phyloP scores from a whole-genome alignment of 169 alveolate genomes.

The Amoebophrya sp. region DNA sequence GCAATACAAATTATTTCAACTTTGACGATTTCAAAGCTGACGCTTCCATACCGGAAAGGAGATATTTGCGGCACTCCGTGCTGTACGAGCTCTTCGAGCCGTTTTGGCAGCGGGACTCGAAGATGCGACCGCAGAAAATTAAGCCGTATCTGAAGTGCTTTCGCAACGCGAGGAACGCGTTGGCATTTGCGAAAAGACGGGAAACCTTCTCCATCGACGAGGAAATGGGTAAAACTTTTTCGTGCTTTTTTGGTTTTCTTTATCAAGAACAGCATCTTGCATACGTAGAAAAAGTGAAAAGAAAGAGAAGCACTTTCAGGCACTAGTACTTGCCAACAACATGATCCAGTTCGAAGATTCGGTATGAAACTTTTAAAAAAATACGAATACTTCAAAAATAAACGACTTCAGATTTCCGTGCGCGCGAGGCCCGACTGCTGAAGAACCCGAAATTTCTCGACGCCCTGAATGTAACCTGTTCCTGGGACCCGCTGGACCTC shows the following conservation, averaged over 20 bases:
- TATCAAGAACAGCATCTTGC: too few species aligned
- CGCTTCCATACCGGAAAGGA: background rate
- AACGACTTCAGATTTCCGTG: background rate
- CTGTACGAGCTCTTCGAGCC: slow-evolving; percentile 17
- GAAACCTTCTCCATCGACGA: background rate
- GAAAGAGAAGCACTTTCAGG: too few species aligned
- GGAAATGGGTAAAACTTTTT: slow-evolving; percentile 13
- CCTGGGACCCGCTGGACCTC: background rate
- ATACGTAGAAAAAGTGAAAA: too few species aligned
- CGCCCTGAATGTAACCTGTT: background rate
- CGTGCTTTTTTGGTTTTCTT: too few species aligned
- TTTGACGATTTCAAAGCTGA: too few species aligned
- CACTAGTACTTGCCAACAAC: too few species aligned
- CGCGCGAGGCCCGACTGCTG: slow-evolving; percentile 2
- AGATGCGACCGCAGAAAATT: background rate
- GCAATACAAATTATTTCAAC: too few species aligned
- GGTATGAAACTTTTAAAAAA: too few species aligned
- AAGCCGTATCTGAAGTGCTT: background rate
- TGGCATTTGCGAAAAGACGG: background rate
- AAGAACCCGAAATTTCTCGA: background rate
- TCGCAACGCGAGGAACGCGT: background rate
- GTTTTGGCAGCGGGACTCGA: slow-evolving; percentile 8
- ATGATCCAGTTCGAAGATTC: too few species aligned
- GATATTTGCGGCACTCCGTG: background rate
- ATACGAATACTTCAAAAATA: too few species aligned